phyloP scores from a whole-genome alignment of 768 basidiomycete species.

The Cystobasidium ongulense region DNA sequence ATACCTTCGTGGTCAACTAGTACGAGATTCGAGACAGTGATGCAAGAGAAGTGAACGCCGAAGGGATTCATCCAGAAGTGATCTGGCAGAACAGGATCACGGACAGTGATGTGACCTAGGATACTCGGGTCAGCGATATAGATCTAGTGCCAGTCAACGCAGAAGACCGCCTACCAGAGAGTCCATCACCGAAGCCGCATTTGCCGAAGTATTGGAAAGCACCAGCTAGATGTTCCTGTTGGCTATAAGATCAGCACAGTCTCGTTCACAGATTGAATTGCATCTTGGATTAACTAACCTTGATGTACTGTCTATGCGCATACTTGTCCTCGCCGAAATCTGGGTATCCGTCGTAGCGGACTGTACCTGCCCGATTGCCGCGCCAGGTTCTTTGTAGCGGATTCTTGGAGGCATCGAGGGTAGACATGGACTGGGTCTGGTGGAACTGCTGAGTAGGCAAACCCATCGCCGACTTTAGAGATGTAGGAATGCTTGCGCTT shows the following conservation, averaged over 20 bases:
- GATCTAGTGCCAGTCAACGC: too few relatives aligned
- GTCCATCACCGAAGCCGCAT: slow-evolving; percentile 35
- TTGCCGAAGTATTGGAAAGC: slow-evolving; percentile 40
- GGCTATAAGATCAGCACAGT: neutral
- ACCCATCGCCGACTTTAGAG: neutral
- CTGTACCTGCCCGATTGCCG: slow-evolving; percentile 34
- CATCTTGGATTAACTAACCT: slow-evolving; percentile 20
- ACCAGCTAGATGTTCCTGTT: slow-evolving; percentile 36
- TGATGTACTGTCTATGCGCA: slow-evolving; percentile 36
- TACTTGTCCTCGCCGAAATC: slow-evolving; percentile 32
- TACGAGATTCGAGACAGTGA: slow-evolving; percentile 36
- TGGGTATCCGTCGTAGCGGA: slow-evolving; percentile 27
- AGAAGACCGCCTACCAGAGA: slow-evolving; percentile 33
- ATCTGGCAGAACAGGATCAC: slow-evolving; percentile 31
- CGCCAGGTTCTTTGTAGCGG: slow-evolving; percentile 33
- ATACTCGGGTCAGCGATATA: neutral
- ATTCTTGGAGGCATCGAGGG: neutral
- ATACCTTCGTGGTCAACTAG: slow-evolving; percentile 36
- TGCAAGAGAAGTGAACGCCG: slow-evolving; percentile 33
- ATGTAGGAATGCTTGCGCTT: neutral
- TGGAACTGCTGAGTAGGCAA: neutral
- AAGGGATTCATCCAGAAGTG: slow-evolving; percentile 41
- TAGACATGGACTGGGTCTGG: neutral
- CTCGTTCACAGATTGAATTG: neutral
- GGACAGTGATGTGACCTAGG: slow-evolving; percentile 20